These are phyloP conservation scores for Kluyveromyces siamensis DNA, from an alignment of 805 yeast species.

Conservation along the genomic window DNA sequence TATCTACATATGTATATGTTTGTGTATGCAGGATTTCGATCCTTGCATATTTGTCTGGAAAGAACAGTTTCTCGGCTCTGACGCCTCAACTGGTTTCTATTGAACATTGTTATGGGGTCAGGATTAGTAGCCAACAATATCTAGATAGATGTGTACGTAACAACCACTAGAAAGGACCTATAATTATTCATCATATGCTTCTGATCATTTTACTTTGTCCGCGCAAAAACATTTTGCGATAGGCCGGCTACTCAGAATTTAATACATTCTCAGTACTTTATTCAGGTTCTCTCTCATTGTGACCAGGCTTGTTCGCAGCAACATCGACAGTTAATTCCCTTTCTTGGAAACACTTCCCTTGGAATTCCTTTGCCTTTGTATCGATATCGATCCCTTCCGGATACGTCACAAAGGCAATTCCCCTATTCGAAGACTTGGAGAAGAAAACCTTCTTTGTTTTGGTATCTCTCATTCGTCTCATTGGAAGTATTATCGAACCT, in stretches of 20 bases:
- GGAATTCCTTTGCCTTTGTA: slow-evolving; percentile 57
- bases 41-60: too few species aligned
- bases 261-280: background rate
- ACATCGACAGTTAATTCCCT: slow-evolving; percentile 57
- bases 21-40: too few species aligned
- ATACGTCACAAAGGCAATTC: slow-evolving; percentile 54
- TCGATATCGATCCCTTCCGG: slow-evolving; percentile 42
- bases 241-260: background rate
- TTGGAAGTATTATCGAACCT: slow-evolving; percentile 45
- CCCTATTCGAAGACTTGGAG: slow-evolving; percentile 36
- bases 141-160: too few species aligned
- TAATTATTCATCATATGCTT: too few species aligned
- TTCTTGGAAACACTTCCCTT: slow-evolving; percentile 59
- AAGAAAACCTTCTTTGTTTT: slow-evolving; percentile 29
- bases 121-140: too few species aligned
- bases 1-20: too few species aligned
- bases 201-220: too few species aligned
- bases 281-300: slow-evolving; percentile 16
- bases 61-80: too few species aligned
- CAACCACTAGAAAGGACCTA: too few species aligned
- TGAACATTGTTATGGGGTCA: too few species aligned
- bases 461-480: slow-evolving; percentile 27
- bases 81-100: too few species aligned
- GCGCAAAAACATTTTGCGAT: background rate
- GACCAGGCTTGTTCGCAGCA: slow-evolving; percentile 42